Evolutionary conservation across 441 rosid genomes (phyloP), one percentile per base, ranked within the genome.

Genomic region (Aleurites moluccanus): DNA sequence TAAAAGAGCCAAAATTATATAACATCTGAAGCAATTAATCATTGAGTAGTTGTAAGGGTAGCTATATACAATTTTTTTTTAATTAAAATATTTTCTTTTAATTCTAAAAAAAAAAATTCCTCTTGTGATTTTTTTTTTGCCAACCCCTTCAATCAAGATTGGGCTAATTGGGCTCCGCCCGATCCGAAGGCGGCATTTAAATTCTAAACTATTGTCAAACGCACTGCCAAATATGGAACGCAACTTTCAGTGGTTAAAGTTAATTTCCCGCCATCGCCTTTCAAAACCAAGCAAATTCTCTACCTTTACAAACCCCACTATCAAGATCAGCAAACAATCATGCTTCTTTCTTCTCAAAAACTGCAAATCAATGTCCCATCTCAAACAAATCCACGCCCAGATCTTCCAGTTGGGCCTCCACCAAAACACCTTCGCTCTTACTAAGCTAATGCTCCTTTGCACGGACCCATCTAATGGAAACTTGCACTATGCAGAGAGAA

Each of bases 381-480:
- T 87, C 69, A 77, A 77, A 69, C 83, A 79, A 73, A 79, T 85
- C 56, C 88, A 79, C 7, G 83, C 83, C 66, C 84, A 74, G 69
- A 78, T 82, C 49, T 82, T 83, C 78, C 85, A 75, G 38, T 53
- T 50, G 69, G 81, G 85, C 1, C 82, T 86, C 64, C 82, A 82
- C 25, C 83, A 76, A 56, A 70, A 72, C 75, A 53, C 30, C 27
- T 72, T 81, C 45, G 67, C 73, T 47, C 76, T 82, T 64, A 75
- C 67, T 72, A 86, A 84, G 82, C 79, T 81, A 69, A 73, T 83
- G 66, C 82, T 69, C 67, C 81, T 78, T 45, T 83, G 82, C 79
- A 56, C 78, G 16, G 78, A 81, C 62, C 85, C 77, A 0, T 62
- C 64, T 57, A 70, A n/a, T 3, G 82, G 80, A 15, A 72, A 76